phyloP scores from a whole-genome alignment of 1,284 basidiomycete species.

The Cryptococcus sp. region DNA sequence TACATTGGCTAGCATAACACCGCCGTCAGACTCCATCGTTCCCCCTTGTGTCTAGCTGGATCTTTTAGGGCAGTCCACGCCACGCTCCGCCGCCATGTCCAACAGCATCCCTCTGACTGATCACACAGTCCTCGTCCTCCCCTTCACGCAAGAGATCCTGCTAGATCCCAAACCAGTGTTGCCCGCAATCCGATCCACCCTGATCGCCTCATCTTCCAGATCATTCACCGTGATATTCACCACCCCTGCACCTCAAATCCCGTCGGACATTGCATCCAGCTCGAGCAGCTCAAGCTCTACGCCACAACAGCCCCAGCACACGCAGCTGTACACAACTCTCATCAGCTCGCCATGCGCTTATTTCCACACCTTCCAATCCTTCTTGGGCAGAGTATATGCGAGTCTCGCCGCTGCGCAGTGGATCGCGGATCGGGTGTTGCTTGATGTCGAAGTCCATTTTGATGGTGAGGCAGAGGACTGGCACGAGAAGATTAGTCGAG shows the following conservation, averaged over 20 bases:
- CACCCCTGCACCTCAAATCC: constrained; percentile 14
- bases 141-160: constrained; percentile 35
- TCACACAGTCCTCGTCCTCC: constrained; percentile 35
- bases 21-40: too few relatives aligned
- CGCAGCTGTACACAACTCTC: constrained; percentile 36
- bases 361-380: constrained; percentile 44
- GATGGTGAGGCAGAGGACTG: constrained; percentile 37
- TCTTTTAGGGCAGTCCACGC: too few relatives aligned
- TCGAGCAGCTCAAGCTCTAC: not conserved
- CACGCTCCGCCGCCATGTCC: not conserved
- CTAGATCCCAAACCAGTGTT: constrained; percentile 28
- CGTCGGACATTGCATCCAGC: too few relatives aligned
- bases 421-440: constrained; percentile 37
- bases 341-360: constrained; percentile 20
- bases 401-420: constrained; percentile 45
- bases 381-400: constrained; percentile 49
- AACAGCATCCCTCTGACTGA: constrained; percentile 1
- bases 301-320: not conserved
- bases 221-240: constrained; percentile 39
- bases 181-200: constrained; percentile 23
- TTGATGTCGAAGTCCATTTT: constrained; percentile 50
- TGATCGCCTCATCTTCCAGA: constrained; percentile 18
- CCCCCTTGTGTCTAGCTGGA: too few relatives aligned
- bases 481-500: constrained; percentile 21
- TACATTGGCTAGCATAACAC: too few relatives aligned